These are phyloP conservation scores for Cercophora newfieldiana DNA, from an alignment of 495 filamentous ascomycete genomes.

Conservation along the genomic window DNA sequence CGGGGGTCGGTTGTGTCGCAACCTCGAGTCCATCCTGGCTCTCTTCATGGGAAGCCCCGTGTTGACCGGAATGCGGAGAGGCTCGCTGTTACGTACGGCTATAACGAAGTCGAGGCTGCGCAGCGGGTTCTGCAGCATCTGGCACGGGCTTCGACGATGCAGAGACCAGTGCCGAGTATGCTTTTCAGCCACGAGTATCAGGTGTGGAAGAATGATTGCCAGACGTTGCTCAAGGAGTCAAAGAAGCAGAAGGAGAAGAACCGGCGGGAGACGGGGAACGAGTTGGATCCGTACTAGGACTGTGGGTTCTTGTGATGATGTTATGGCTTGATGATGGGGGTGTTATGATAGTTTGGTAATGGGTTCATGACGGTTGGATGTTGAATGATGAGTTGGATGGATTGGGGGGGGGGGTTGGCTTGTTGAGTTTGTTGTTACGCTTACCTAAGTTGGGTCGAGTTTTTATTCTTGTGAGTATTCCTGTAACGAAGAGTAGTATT, in stretches of 20 bases:
- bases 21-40: neutral
- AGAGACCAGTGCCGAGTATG: neutral
- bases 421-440: too few relatives aligned
- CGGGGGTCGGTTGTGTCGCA: neutral
- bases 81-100: neutral
- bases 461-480: too few relatives aligned
- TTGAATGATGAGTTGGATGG: neutral
- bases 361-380: neutral
- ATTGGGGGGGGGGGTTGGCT: too few relatives aligned
- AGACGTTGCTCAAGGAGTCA: slow-evolving; percentile 5
- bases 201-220: neutral
- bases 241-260: slow-evolving; percentile 19
- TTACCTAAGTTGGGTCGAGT: too few relatives aligned
- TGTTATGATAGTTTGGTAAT: neutral
- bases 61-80: neutral
- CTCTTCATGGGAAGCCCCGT: neutral
- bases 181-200: slow-evolving; percentile 9
- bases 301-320: neutral
- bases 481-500: too few relatives aligned
- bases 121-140: neutral
- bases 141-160: neutral
- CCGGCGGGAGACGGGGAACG: neutral
- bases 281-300: neutral
- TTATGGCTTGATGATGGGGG: neutral
- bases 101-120: neutral